Evolutionary conservation across 805 yeast species (phyloP).

Genomic region (Aciculoconidium aculeatum): DNA sequence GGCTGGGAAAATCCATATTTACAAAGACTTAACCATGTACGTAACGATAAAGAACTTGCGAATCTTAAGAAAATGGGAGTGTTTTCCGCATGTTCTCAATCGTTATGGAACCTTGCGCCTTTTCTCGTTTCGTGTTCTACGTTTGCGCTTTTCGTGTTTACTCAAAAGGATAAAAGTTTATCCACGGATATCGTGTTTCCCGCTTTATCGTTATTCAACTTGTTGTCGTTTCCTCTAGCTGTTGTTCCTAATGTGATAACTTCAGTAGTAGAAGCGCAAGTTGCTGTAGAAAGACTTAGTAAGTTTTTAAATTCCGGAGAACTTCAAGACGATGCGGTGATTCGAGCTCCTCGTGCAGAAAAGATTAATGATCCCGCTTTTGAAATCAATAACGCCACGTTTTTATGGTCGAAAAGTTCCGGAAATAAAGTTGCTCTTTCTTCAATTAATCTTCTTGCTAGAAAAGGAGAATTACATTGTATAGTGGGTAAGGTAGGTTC

Average conservation of each 20-base stretch:
- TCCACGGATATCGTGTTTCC: slow-evolving; percentile 91
- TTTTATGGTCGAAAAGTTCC: slow-evolving; percentile 73
- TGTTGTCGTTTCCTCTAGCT: slow-evolving; percentile 86
- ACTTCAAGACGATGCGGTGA: slow-evolving; percentile 74
- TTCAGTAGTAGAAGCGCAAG: slow-evolving; percentile 81
- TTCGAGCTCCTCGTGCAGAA: slow-evolving; percentile 41
- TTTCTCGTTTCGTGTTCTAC: slow-evolving; percentile 85
- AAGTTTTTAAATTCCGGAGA: slow-evolving; percentile 71
- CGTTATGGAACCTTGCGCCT: slow-evolving; percentile 84
- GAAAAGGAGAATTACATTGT: slow-evolving; percentile 76
- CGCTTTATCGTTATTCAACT: slow-evolving; percentile 80
- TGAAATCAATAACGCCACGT: slow-evolving; percentile 58
- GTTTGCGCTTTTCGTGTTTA: slow-evolving; percentile 69
- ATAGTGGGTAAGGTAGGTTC: slow-evolving; percentile 87
- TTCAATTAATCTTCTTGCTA: slow-evolving; percentile 56
- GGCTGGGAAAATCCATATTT: slow-evolving; percentile 93
- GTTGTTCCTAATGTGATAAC: slow-evolving; percentile 89
- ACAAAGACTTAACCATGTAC: slow-evolving; percentile 65
- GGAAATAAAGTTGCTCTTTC: slow-evolving; percentile 58
- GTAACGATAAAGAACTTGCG: slow-evolving; percentile 80
- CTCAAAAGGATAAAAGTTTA: slow-evolving; percentile 55
- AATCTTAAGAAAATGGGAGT: slow-evolving; percentile 72
- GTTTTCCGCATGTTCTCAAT: slow-evolving; percentile 61
- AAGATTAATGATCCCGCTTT: slow-evolving; percentile 65
- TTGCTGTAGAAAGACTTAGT: slow-evolving; percentile 69